Base-by-base conservation (phyloP, 2,329 filamentous ascomycete species). In the Thielaviopsis ethacetica region DNA sequence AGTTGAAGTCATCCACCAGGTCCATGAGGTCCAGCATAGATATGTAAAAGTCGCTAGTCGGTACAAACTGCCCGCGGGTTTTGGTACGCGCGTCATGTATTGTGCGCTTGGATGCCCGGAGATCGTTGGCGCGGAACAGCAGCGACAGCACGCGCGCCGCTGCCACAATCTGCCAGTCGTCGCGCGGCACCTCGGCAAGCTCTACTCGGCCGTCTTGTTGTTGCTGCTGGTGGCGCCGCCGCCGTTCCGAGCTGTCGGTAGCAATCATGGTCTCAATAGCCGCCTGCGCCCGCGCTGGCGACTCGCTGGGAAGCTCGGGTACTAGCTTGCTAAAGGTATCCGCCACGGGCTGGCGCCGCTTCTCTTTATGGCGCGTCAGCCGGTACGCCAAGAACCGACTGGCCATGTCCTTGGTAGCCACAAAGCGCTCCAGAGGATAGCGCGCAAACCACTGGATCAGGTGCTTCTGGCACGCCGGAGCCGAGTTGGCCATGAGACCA, bases 111-210 rank as follows among this genome's bases (percentile, higher is more conserved):
- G 69, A 65, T 50, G 72, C 66, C 5, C 70, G 69, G 34, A 73
- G 66, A 61, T 84, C 86, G 70, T 95, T 96, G 26, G 90, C 90
- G 1, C 84, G 79, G 66, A 95, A 94, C 1, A 95, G 69, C 22
- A 95, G 70, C 10, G 86, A 83, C 76, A 95, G 84, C 2, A 94
- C 82, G 64, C 85, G 83, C 2, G 88, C 84, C 7, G 86, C 86
- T 12, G 87, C 87, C 68, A 83, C 86, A 59, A 95, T 81, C 69
- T 95, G 90, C 91, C 91, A 96, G 67, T 95, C 91, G 61, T 91
- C 87, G 21, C 27, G 44, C 1, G 59, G 47, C 1, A 59, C 38
- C 10, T 59, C 58, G 30, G 53, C 47, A 7, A 41, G 53, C 5
- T 59, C 53, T 3, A 27, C 17, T 3, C 52, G 52, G 19, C 47